Percentiles rank a stretch among this genome's conserved stretches.
Evolutionary conservation across 768 basidiomycete genomes (phyloP).

Genomic region (Amanita exitialis): DNA sequence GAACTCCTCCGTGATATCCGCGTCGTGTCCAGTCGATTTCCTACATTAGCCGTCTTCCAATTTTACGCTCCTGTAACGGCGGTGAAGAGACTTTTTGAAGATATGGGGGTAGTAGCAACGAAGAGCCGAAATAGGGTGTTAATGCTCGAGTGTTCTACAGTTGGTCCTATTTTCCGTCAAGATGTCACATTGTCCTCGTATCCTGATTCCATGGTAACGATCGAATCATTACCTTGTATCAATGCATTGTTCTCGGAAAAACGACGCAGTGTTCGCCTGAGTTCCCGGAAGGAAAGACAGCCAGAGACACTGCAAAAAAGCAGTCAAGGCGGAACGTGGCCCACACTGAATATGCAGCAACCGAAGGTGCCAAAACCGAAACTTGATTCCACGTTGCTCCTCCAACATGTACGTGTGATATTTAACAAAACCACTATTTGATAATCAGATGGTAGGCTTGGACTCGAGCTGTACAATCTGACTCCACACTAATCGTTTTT

Average conservation of each 20-base stretch:
- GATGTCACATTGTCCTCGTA: too few relatives aligned
- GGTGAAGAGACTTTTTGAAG: not conserved
- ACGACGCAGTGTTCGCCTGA: too few relatives aligned
- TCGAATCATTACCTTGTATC: too few relatives aligned
- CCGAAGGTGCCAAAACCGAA: not conserved
- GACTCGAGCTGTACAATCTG: not conserved
- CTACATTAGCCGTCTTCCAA: not conserved
- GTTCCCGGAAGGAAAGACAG: too few relatives aligned
- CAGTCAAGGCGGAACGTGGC: not conserved
- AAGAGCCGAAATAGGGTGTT: not conserved
- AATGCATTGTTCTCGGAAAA: too few relatives aligned
- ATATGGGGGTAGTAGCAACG: not conserved
- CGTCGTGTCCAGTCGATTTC: not conserved
- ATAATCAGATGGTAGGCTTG: not conserved
- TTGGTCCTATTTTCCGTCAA: not conserved
- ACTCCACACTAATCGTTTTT: not conserved
- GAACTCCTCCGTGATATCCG: not conserved
- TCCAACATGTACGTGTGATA: not conserved
- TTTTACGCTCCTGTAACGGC: not conserved
- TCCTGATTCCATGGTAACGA: too few relatives aligned
- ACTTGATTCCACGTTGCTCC: not conserved
- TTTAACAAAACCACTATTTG: not conserved
- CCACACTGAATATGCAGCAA: not conserved
- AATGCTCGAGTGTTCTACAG: not conserved
- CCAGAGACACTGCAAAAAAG: too few relatives aligned